Evolutionary conservation across 2,329 filamentous ascomycete species (phyloP), one percentile per base, ranked within the genome.

Genomic region (Colletotrichum tabaci): DNA sequence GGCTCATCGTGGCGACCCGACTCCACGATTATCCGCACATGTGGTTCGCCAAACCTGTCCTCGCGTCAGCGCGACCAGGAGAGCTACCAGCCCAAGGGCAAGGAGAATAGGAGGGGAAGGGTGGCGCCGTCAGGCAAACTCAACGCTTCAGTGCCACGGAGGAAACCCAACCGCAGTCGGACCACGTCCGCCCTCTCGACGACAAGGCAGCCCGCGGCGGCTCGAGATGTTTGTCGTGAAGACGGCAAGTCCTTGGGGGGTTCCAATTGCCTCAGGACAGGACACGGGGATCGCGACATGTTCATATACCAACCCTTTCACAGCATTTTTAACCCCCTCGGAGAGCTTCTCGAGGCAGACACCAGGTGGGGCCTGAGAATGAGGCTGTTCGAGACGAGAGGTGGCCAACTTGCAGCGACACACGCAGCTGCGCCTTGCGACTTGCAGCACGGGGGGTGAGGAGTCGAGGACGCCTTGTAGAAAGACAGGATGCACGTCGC

Each of bases 381-480:
- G 21, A 55, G 61, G 46, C 50, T 53, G 12, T 50, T 26, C 4
- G 40, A 30, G 26, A 12, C 50, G 8, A 30, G 50, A 53, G 26
- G 50, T 13, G 26, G 56, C 23, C 56, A 12, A 10, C 56, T 42
- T 40, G n/a, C 46, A 42, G 23, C 35, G 46, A 62, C 49, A 52
- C n/a, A n/a, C 49, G 62, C n/a, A 26, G n/a, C 66, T 66, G 67
- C 47, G 67, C 67, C 67, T 70, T 55, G n/a, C 30, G 12, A 35
- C 35, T 35, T 2, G 35, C 35, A 35, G 35, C 35, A 8, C 35
- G 30, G 30, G 30, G 7, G 8, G 30, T 35, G 30, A 35, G 53
- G 23, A 13, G 18, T 55, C 8, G 2, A 55, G 40, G 62, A 55
- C 57, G 65, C 47, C 65, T 47, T 42, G 30, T 23, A 13, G 46